Percentiles rank a stretch among this genome's conserved stretches.
Conservation (phyloP, 2,329 filamentous ascomycete genomes). For the Plectosphaerella plurivora region DNA sequence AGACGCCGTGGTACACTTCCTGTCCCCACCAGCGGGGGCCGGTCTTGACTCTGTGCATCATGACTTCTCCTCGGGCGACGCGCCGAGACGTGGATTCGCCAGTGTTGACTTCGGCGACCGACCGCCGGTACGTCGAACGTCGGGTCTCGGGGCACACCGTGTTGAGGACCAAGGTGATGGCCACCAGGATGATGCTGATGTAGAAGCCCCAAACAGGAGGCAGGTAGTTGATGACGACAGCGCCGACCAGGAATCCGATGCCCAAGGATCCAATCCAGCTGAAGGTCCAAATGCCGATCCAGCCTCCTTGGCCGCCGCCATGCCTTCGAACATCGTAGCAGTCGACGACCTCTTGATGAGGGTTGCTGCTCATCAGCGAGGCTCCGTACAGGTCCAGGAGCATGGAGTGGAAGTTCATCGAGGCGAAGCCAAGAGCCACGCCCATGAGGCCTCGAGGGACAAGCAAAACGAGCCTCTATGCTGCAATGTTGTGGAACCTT, state of each 20-base stretch:
- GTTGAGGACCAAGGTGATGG: slow-evolving; percentile 62
- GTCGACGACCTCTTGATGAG: slow-evolving; percentile 68
- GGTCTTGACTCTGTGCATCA: slow-evolving; percentile 67
- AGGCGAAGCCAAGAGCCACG: slow-evolving; percentile 66
- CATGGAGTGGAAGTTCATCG: slow-evolving; percentile 70
- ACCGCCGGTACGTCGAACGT: slow-evolving; percentile 63
- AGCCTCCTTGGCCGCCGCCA: slow-evolving; percentile 75
- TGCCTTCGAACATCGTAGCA: slow-evolving; percentile 66
- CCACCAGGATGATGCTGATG: slow-evolving; percentile 63
- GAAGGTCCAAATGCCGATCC: slow-evolving; percentile 76
- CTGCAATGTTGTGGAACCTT: slow-evolving; percentile 49
- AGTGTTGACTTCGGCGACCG: slow-evolving; percentile 59
- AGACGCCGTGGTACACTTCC: slow-evolving; percentile 67
- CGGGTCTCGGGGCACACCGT: slow-evolving; percentile 69
- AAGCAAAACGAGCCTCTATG: slow-evolving; percentile 58
- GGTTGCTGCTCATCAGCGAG: slow-evolving; percentile 66
- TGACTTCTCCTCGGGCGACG: slow-evolving; percentile 69
- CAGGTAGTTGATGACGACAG: slow-evolving; percentile 59
- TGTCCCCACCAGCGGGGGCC: slow-evolving; percentile 75
- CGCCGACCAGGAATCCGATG: slow-evolving; percentile 68
- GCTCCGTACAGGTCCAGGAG: slow-evolving; percentile 73
- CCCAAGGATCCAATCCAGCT: slow-evolving; percentile 69
- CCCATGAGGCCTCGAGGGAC: slow-evolving; percentile 63
- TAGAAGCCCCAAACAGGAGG: slow-evolving; percentile 74
- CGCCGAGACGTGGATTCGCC: slow-evolving; percentile 49